Conservation (phyloP, 2,329 filamentous ascomycete species). For the Fusarium sterilihyphosum region DNA sequence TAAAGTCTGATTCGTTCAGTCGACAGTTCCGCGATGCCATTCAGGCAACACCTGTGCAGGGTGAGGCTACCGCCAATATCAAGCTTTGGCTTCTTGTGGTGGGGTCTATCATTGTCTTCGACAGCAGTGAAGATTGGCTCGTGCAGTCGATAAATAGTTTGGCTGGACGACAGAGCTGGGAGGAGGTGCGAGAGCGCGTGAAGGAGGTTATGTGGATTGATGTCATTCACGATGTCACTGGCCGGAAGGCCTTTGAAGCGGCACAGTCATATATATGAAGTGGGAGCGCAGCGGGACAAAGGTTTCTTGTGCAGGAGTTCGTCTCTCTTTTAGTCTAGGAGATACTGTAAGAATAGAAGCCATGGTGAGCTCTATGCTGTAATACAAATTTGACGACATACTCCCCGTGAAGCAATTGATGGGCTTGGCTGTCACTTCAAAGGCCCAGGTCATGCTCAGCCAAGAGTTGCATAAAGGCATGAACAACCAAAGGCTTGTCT, state of each 20-base stretch:
- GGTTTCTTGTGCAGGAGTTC: too few relatives aligned
- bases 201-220: slow-evolving; percentile 43
- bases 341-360: too few relatives aligned
- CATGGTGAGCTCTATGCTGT: background rate
- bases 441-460: background rate
- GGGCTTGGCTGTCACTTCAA: background rate
- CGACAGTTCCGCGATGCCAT: slow-evolving; percentile 23
- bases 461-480: background rate
- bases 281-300: background rate
- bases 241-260: slow-evolving; percentile 10
- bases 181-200: slow-evolving; percentile 30
- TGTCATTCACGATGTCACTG: slow-evolving; percentile 35
- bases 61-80: slow-evolving; percentile 10
- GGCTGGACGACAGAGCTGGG: slow-evolving; percentile 28
- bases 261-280: background rate
- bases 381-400: too few relatives aligned
- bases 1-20: slow-evolving; percentile 26
- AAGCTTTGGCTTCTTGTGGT: slow-evolving; percentile 44
- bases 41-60: background rate
- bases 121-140: slow-evolving; percentile 37
- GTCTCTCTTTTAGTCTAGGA: too few relatives aligned
- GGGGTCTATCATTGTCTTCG: slow-evolving; percentile 38
- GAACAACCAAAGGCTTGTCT: background rate
- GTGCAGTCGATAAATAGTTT: slow-evolving; percentile 28
- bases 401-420: background rate